Evolutionary conservation across 345 rosid species (phyloP).

Genomic region (Linum trigynum): DNA sequence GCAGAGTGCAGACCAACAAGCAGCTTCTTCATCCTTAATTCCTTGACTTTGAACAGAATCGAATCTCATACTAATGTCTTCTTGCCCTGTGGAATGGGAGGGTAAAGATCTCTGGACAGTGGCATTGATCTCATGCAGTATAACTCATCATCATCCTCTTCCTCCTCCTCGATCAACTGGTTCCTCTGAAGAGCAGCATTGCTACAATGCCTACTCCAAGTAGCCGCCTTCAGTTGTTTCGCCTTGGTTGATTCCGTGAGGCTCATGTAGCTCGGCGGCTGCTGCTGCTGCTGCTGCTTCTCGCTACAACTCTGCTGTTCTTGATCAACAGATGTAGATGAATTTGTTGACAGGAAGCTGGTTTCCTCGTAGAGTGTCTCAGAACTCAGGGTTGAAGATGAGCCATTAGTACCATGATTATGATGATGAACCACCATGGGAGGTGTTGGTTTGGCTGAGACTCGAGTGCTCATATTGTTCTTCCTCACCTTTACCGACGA

Average conservation of each 20-base stretch:
- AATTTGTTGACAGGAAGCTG: slow-evolving; percentile 37
- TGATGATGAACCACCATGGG: slow-evolving; percentile 20
- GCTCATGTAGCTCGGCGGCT: slow-evolving; percentile 52
- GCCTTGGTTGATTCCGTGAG: slow-evolving; percentile 67
- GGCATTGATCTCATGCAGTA: not conserved
- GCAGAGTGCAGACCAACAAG: too few species aligned
- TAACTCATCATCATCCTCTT: not conserved
- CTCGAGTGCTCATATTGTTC: slow-evolving; percentile 46
- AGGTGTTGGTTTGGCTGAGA: slow-evolving; percentile 49
- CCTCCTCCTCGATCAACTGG: not conserved
- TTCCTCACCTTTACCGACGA: slow-evolving; percentile 51
- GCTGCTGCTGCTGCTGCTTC: slow-evolving; percentile 35
- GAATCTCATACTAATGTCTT: too few species aligned
- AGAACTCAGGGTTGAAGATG: slow-evolving; percentile 48
- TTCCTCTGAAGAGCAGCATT: not conserved
- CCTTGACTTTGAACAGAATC: too few species aligned
- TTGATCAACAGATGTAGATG: slow-evolving; percentile 36
- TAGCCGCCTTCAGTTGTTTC: slow-evolving; percentile 27
- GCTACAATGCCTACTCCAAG: not conserved
- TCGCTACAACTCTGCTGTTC: slow-evolving; percentile 34
- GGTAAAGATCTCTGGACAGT: not conserved
- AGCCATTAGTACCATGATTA: slow-evolving; percentile 11
- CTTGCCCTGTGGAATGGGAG: too few species aligned
- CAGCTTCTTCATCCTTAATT: too few species aligned
- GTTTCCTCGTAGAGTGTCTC: slow-evolving; percentile 37